Conservation (phyloP, 176 grass and related monocot species). For the Phoenix dactylifera region DNA sequence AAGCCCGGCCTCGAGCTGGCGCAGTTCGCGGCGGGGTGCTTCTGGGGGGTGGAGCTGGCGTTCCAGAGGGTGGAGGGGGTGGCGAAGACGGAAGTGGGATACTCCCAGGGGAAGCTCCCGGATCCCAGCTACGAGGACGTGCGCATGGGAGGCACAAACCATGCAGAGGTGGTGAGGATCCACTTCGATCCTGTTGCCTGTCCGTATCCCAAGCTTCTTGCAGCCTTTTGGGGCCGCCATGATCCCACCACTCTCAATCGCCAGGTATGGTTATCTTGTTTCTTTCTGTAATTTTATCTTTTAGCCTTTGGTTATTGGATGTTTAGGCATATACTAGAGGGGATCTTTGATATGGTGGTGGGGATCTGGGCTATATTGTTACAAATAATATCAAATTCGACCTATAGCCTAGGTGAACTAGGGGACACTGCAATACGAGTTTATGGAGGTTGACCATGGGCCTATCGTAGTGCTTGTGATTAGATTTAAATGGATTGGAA, state of each 20-base stretch:
- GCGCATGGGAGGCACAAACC: conserved; percentile 51
- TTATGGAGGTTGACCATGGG: no score
- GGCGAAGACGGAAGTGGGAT: conserved; percentile 82
- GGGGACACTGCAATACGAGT: no score
- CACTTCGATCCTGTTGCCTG: conserved; percentile 63
- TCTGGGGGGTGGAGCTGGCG: conserved; percentile 88
- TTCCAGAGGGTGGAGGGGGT: conserved; percentile 78
- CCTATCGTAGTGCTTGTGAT: no score
- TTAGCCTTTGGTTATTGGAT: no score
- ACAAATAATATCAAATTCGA: no score
- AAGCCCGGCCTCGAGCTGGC: conserved; percentile 47
- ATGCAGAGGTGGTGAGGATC: conserved; percentile 73
- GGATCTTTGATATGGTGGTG: no score
- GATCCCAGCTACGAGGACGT: conserved; percentile 55
- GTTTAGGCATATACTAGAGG: no score
- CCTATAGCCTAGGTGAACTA: no score
- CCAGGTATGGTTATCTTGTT: conserved; percentile 28
- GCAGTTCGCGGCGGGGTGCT: conserved; percentile 91
- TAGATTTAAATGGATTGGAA: no score
- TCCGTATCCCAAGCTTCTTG: conserved; percentile 55
- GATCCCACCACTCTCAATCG: conserved; percentile 74
- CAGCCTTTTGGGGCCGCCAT: conserved; percentile 81
- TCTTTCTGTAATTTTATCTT: no score
- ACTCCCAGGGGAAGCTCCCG: conserved; percentile 58
- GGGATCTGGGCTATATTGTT: no score